phyloP scores from a whole-genome alignment of 2,329 filamentous ascomycete species.

The Cladosporium sp. region DNA sequence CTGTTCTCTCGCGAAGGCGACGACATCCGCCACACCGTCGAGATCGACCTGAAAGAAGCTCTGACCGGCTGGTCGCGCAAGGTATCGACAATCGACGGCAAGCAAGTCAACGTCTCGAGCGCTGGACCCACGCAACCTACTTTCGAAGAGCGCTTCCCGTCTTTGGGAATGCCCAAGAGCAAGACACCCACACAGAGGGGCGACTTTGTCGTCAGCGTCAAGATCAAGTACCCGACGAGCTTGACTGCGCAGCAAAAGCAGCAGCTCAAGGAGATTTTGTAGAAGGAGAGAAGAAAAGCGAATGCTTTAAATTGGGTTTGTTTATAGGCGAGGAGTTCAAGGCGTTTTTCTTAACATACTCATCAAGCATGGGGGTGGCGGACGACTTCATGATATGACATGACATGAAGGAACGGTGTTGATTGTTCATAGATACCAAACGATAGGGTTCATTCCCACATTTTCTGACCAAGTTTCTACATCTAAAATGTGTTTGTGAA shows the following conservation, averaged over 20 bases:
- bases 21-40: constrained; percentile 76
- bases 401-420: constrained; percentile 20
- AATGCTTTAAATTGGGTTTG: background rate
- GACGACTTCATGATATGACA: constrained; percentile 25
- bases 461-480: background rate
- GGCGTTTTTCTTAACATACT: constrained; percentile 1
- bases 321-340: constrained; percentile 19
- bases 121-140: constrained; percentile 83
- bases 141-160: constrained; percentile 77
- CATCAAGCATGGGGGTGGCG: constrained; percentile 1
- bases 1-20: constrained; percentile 86
- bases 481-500: background rate
- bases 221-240: constrained; percentile 85
- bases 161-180: constrained; percentile 89
- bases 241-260: constrained; percentile 79
- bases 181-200: constrained; percentile 85
- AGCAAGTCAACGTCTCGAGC: constrained; percentile 77
- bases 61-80: constrained; percentile 90
- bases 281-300: constrained; percentile 25
- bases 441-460: constrained; percentile 3
- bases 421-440: constrained; percentile 21
- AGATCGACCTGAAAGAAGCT: constrained; percentile 88
- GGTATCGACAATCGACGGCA: constrained; percentile 91
- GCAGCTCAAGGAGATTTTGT: constrained; percentile 76
- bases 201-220: constrained; percentile 85